Evolutionary conservation across 2,329 filamentous ascomycete genomes (phyloP), one percentile per base, ranked within the genome.

Genomic region (Zymoseptoria tritici): DNA sequence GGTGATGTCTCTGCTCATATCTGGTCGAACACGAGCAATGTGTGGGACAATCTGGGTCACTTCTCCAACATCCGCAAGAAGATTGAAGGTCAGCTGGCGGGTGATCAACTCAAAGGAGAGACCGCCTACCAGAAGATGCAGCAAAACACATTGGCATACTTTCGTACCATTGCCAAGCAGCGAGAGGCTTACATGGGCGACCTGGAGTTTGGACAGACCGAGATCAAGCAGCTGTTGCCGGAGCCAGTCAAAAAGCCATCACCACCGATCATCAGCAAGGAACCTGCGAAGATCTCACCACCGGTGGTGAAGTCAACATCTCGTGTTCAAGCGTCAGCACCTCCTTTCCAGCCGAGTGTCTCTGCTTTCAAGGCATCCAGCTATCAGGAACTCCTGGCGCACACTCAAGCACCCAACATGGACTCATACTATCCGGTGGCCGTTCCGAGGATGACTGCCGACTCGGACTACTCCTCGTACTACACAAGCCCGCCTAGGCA

Each of bases 1-100:
- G 73, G 76, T 53, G 77, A 80, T 58, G 71, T 80, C 4, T 75
- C 76, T 24, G 78, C 78, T 1, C 78, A 80, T 56, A 75, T 78
- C 60, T 80, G 78, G 78, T 76, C 74, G 6, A 59, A 60, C 0
- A 56, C 59, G 0, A 68, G 73, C 2, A 78, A 71, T 52, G 68
- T 75, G 49, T 80, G 78, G 78, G 70, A 73, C 54, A 77, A 78
- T 58, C 74, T 80, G 49, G 78, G 78, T 2, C 71, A 72, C 24
- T 80, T 74, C 61, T 75, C 72, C 36, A 74, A 77, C 59, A 72
- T 67, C 13, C 73, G 74, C 54, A 73, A 75, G 67, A 73, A 67
- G 57, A 72, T 77, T 2, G 77, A 79, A 62, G 78, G 78, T 5
- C 73, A 74, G 42, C 68, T 79, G 4, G 75, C 74, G 5, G 70